These are phyloP conservation scores for Penicillium sp. DNA, from an alignment of 2,329 filamentous ascomycete genomes.

Conservation along the genomic window DNA sequence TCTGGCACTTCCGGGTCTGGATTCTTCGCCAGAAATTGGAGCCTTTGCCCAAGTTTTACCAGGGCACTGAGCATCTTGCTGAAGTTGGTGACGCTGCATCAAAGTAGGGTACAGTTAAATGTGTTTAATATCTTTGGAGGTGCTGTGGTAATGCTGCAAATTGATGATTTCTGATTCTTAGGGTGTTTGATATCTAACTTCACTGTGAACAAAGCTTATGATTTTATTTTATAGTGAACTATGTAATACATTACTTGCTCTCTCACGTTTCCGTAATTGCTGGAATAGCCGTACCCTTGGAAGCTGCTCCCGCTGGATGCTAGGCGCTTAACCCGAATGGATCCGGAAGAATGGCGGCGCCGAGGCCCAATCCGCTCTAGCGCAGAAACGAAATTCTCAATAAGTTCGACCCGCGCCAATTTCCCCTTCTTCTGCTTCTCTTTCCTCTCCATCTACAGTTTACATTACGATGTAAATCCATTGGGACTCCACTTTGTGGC, in stretches of 20 bases:
- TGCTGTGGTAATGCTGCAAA: too few species aligned
- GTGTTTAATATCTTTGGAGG: too few species aligned
- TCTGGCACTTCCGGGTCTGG: slow-evolving; percentile 44
- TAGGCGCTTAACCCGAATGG: background rate
- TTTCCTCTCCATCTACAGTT: slow-evolving; percentile 17
- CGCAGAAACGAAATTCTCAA: background rate
- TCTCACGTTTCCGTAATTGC: too few species aligned
- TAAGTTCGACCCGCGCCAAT: background rate
- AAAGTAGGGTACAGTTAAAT: background rate
- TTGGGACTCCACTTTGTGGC: slow-evolving; percentile 23
- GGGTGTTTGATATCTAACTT: too few species aligned
- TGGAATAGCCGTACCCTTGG: too few species aligned
- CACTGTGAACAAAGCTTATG: too few species aligned
- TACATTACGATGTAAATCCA: slow-evolving; percentile 17
- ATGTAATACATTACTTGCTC: too few species aligned
- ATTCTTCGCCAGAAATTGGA: slow-evolving; percentile 38
- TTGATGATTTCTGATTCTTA: too few species aligned
- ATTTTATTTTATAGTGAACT: too few species aligned
- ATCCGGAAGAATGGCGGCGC: background rate
- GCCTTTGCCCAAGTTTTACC: slow-evolving; percentile 36
- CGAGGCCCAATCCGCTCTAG: background rate
- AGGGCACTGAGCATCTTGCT: slow-evolving; percentile 25
- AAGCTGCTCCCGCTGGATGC: too few species aligned
- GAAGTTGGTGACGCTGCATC: slow-evolving; percentile 12
- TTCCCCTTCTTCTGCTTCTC: slow-evolving; percentile 1